Percentiles rank a stretch among this genome's conserved stretches.
Conservation (phyloP, 129 eudicot genomes). For the Gnaphalium uliginosum region DNA sequence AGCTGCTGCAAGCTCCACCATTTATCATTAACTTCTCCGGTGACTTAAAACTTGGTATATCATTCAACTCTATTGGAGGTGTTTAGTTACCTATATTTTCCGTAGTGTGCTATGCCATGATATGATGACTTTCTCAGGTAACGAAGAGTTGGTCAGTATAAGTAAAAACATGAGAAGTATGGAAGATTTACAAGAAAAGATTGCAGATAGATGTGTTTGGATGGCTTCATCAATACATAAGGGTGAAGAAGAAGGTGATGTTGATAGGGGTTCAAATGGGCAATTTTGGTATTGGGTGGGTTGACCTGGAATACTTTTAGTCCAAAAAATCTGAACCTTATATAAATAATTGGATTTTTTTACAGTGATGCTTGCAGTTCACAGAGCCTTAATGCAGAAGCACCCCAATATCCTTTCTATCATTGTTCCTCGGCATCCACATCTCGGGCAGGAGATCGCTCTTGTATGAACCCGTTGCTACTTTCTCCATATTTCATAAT, state of each 20-base stretch:
- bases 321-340: not conserved
- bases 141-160: constrained; percentile 41
- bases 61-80: constrained; percentile 9
- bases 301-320: not conserved
- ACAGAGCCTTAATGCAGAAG: constrained; percentile 53
- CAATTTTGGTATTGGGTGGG: constrained; percentile 9
- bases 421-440: constrained; percentile 84
- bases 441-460: constrained; percentile 59
- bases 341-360: constrained; percentile 4
- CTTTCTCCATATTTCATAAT: constrained; percentile 8
- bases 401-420: constrained; percentile 62
- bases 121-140: constrained; percentile 40
- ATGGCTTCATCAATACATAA: constrained; percentile 95
- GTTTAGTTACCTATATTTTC: constrained; percentile 10
- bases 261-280: not conserved
- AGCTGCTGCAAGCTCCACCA: constrained; percentile 91
- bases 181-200: constrained; percentile 46
- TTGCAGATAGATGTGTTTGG: constrained; percentile 73
- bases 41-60: constrained; percentile 79
- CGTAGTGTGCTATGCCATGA: not conserved
- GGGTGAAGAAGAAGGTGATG: constrained; percentile 86
- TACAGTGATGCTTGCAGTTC: constrained; percentile 76
- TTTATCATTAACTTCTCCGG: constrained; percentile 58
- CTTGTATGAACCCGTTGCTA: constrained; percentile 51
- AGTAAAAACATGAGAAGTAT: constrained; percentile 29